Evolutionary conservation across 2,329 filamentous ascomycete genomes (phyloP), one percentile per base, ranked within the genome.

Genomic region (Thelonectria discophora): DNA sequence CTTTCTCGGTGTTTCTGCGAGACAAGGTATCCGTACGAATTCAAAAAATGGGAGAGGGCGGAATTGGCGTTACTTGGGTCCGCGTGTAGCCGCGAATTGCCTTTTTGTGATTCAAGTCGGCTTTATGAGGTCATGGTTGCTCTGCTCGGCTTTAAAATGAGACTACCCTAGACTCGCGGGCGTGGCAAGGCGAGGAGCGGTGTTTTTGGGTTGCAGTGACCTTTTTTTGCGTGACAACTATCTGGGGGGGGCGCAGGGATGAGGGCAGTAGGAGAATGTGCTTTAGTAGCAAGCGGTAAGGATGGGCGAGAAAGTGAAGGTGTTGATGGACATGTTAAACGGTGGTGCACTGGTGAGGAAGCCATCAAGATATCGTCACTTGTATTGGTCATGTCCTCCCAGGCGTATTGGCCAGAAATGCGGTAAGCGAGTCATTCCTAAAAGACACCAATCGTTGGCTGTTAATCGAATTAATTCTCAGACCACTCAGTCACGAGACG

Each of bases 1-100:
- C 34, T 15, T 13, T 34, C 24, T 50, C 46, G 46, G 47, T 49
- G 27, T 37, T 49, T 37, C 15, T 30, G 24, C 24, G 7, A 30
- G 27, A 30, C 27, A 10, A 7, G 4, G 24, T 7, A 24, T n/a
- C n/a, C n/a, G n/a, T n/a, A n/a, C n/a, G n/a, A n/a, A n/a, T n/a
- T n/a, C n/a, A n/a, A n/a, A n/a, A 30, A 30, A 30, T 2, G 27
- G 21, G 27, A n/a, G 37, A 30, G 47, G 15, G 46, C 43, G 27
- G 21, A 48, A 32, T 39, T 30, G 34, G 13, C n/a, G 39, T 55
- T 21, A 18, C 18, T 39, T 32, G 50, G 58, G 48, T 17, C 66
- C 66, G 69, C 34, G 45, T 15, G 54, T 71, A 72, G 66, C 69
- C 69, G 69, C 58, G 66, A 66, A 67, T 70, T 72, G 63, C 69